Percentiles rank a stretch among this genome's conserved stretches.
Evolutionary conservation across 805 yeast species (phyloP).

Genomic region (Wickerhamiella spandovensis): DNA sequence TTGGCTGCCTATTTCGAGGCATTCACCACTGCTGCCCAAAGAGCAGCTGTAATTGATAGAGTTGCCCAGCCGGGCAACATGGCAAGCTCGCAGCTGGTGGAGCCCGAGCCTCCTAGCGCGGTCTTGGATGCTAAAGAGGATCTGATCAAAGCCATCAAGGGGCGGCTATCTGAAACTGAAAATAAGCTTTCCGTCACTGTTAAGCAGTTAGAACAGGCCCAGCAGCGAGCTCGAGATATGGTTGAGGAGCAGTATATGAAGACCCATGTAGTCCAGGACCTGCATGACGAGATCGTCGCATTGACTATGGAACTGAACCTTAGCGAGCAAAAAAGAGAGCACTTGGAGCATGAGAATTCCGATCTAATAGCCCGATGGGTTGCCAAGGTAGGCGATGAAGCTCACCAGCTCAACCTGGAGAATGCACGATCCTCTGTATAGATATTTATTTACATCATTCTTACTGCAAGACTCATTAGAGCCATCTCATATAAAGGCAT

Average conservation of each 20-base stretch:
- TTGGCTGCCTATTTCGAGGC: constrained; percentile 11
- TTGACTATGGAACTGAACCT: constrained; percentile 46
- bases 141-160: constrained; percentile 11
- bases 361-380: neutral
- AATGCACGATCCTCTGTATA: neutral
- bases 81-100: neutral
- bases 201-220: constrained; percentile 18
- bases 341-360: neutral
- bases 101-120: neutral
- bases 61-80: neutral
- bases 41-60: constrained; percentile 11
- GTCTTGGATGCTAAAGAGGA: constrained; percentile 1
- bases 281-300: constrained; percentile 57
- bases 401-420: neutral
- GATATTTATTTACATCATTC: neutral
- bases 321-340: constrained; percentile 19
- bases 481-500: no score
- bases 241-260: constrained; percentile 27
- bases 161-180: constrained; percentile 20
- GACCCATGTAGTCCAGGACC: constrained; percentile 41
- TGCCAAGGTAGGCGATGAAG: neutral
- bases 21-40: constrained; percentile 16
- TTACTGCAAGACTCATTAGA: no score
- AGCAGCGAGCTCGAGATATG: constrained; percentile 13
- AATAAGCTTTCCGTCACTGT: constrained; percentile 18